Evolutionary conservation across 441 rosid species (phyloP).

Genomic region (Biscutella laevigata): DNA sequence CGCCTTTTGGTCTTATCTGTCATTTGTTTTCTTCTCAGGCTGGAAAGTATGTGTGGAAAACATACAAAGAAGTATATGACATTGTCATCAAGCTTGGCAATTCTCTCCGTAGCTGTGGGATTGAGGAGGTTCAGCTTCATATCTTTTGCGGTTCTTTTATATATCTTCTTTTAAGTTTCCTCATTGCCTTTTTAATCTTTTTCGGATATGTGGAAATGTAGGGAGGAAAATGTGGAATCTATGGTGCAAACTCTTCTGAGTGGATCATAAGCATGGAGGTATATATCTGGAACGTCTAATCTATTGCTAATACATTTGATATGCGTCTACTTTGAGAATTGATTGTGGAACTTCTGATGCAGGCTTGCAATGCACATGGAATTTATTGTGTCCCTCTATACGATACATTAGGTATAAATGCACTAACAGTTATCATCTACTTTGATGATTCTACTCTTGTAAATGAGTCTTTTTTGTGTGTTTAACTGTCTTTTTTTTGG

Average conservation of each 20-base stretch:
- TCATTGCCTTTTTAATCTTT: neutral
- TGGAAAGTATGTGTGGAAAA: slow-evolving; percentile 73
- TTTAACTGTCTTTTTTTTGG: slow-evolving; percentile 6
- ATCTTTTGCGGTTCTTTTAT: neutral
- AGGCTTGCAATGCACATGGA: slow-evolving; percentile 98
- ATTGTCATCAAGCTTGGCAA: slow-evolving; percentile 67
- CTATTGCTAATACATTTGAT: neutral
- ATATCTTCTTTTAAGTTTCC: neutral
- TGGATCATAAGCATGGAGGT: slow-evolving; percentile 99
- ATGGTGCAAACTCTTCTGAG: slow-evolving; percentile 74
- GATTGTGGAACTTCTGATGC: slow-evolving; percentile 24
- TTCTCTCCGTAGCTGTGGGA: slow-evolving; percentile 69
- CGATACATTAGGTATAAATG: slow-evolving; percentile 68
- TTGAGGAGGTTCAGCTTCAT: slow-evolving; percentile 47
- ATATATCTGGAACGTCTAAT: neutral
- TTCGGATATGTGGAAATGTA: slow-evolving; percentile 21
- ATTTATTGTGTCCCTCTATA: slow-evolving; percentile 87
- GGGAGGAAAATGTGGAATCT: slow-evolving; percentile 88
- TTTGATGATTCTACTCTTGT: neutral
- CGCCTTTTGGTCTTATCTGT: neutral
- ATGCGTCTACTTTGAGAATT: neutral
- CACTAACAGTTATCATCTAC: neutral
- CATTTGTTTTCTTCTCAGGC: slow-evolving; percentile 36
- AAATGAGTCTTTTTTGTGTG: too few species aligned
- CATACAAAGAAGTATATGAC: slow-evolving; percentile 71